These are phyloP conservation scores for Trichoderma asperellum DNA, from an alignment of 2,329 filamentous ascomycete genomes.

Conservation along the genomic window DNA sequence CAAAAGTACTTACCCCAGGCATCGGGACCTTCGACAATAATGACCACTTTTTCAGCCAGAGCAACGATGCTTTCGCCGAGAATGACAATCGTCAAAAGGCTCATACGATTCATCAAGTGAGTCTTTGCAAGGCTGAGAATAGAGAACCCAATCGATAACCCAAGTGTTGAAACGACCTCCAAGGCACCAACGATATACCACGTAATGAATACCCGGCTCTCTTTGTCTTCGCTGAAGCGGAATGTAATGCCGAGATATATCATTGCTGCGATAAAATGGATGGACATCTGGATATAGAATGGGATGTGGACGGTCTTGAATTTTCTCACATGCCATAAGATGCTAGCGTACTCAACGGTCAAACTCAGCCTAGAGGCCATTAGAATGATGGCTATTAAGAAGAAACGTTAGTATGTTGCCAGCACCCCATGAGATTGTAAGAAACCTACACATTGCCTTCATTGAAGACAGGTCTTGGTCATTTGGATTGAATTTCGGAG, in stretches of 20 bases:
- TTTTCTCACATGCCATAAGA: slow-evolving; percentile 49
- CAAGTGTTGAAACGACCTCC: slow-evolving; percentile 57
- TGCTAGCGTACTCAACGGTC: slow-evolving; percentile 56
- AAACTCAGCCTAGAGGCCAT: slow-evolving; percentile 58
- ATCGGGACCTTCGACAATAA: slow-evolving; percentile 49
- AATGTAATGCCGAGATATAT: slow-evolving; percentile 51
- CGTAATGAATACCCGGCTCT: slow-evolving; percentile 43
- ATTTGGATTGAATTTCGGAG: slow-evolving; percentile 49
- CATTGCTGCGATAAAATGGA: slow-evolving; percentile 43
- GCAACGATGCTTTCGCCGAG: slow-evolving; percentile 68
- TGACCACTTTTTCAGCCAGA: slow-evolving; percentile 56
- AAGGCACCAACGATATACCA: slow-evolving; percentile 60
- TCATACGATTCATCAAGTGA: slow-evolving; percentile 66
- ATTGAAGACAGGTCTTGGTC: slow-evolving; percentile 46
- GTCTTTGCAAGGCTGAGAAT: slow-evolving; percentile 65
- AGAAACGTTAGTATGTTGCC: background rate
- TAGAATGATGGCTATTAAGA: slow-evolving; percentile 48
- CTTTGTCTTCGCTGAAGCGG: slow-evolving; percentile 40
- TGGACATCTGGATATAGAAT: slow-evolving; percentile 42
- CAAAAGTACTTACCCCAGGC: slow-evolving; percentile 43
- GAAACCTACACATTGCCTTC: slow-evolving; percentile 47
- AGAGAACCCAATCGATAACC: slow-evolving; percentile 57
- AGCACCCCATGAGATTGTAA: too few species aligned
- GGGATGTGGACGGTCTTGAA: slow-evolving; percentile 45
- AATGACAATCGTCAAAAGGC: slow-evolving; percentile 66